These are phyloP conservation scores for Septoria linicola DNA, from an alignment of 2,329 filamentous ascomycete species.

Conservation along the genomic window DNA sequence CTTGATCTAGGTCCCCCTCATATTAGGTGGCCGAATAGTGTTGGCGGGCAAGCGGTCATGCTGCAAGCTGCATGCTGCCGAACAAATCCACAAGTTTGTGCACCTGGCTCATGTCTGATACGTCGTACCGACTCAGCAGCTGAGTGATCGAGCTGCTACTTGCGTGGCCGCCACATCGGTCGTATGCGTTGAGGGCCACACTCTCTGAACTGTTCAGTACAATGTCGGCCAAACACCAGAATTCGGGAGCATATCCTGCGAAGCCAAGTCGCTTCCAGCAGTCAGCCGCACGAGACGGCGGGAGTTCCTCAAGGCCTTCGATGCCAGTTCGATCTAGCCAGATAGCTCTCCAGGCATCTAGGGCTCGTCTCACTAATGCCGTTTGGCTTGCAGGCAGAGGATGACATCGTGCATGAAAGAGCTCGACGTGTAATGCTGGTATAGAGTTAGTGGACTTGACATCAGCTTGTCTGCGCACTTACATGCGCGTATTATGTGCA, in stretches of 20 bases:
- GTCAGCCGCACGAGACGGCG: neutral
- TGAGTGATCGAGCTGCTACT: neutral
- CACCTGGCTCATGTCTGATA: constrained; percentile 8
- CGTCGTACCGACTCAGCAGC: constrained; percentile 8
- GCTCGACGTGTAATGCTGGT: constrained; percentile 5
- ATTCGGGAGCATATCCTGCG: constrained; percentile 4
- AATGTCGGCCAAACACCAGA: constrained; percentile 8
- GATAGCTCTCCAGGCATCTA: constrained; percentile 4
- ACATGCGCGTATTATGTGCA: too few relatives aligned
- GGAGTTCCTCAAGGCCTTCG: neutral
- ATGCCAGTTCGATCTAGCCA: constrained; percentile 1
- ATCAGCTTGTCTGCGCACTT: too few relatives aligned
- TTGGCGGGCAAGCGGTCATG: too few relatives aligned
- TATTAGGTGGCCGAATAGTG: too few relatives aligned
- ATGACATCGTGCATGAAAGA: constrained; percentile 11
- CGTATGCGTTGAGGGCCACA: neutral
- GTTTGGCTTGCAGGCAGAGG: constrained; percentile 8
- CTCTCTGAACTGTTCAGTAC: constrained; percentile 7
- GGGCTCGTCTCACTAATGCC: neutral
- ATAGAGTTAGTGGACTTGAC: too few relatives aligned
- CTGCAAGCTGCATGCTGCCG: constrained; percentile 1
- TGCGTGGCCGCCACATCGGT: neutral
- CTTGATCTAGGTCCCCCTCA: too few relatives aligned
- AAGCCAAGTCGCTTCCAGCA: constrained; percentile 7
- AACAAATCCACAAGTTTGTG: constrained; percentile 10